These are phyloP conservation scores for Erodium chrysanthum DNA, from an alignment of 441 rosid genomes.

Conservation along the genomic window DNA sequence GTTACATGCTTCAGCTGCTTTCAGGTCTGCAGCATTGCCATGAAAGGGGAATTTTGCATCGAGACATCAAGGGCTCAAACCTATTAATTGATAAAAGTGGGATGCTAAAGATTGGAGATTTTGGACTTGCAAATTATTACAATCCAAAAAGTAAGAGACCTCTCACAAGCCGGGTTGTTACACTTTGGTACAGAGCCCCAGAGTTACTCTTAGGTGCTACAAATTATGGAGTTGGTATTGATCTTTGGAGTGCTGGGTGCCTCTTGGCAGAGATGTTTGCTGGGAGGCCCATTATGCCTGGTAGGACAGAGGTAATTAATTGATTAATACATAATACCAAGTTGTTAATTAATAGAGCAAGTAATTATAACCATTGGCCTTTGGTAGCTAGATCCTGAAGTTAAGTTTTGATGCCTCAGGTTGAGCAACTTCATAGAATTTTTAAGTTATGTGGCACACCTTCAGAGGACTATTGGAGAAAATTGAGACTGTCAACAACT, in stretches of 20 bases:
- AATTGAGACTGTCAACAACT: constrained; percentile 59
- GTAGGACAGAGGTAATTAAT: constrained; percentile 65
- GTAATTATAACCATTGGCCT: not conserved
- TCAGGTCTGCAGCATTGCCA: constrained; percentile 90
- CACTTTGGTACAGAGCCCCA: constrained; percentile 90
- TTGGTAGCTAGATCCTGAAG: not conserved
- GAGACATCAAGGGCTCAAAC: constrained; percentile 89
- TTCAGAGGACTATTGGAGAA: constrained; percentile 41
- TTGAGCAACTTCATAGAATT: constrained; percentile 88
- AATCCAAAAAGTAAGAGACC: constrained; percentile 50
- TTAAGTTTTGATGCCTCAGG: constrained; percentile 30
- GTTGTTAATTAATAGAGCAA: too few relatives aligned
- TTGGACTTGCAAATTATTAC: constrained; percentile 73
- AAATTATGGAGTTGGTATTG: constrained; percentile 58
- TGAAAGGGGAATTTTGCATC: constrained; percentile 63
- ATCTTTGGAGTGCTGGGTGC: constrained; percentile 97
- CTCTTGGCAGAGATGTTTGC: constrained; percentile 82
- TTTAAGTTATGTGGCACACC: constrained; percentile 80
- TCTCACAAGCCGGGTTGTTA: constrained; percentile 84
- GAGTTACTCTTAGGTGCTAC: constrained; percentile 91
- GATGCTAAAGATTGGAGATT: constrained; percentile 73
- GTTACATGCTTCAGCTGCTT: constrained; percentile 71
- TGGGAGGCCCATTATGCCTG: constrained; percentile 86
- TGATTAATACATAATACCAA: too few relatives aligned
- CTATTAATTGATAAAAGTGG: constrained; percentile 73